phyloP scores from a whole-genome alignment of 192 early-diverging fungal species.

The Rhizoclosmatium sp. region DNA sequence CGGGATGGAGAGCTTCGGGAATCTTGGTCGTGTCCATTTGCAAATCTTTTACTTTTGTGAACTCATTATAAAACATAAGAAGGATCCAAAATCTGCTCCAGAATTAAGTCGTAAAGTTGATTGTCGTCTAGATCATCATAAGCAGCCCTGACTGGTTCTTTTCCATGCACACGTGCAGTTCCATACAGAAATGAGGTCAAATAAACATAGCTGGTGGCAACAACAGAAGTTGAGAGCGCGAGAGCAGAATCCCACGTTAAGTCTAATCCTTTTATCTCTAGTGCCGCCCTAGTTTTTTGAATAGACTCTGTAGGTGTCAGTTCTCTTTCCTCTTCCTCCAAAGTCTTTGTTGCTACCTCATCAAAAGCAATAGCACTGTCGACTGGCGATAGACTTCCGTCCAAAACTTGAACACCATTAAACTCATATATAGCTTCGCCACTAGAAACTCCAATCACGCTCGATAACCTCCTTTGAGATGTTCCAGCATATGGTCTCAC shows the following conservation, averaged over 20 bases:
- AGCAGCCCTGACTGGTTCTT: not conserved
- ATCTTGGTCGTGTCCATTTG: not conserved
- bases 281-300: not conserved
- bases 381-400: constrained; percentile 9
- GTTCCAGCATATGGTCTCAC: not conserved
- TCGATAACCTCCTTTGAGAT: not conserved
- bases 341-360: not conserved
- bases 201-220: not conserved
- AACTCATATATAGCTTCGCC: constrained; percentile 14
- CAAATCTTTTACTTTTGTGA: not conserved
- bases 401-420: constrained; percentile 8
- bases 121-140: constrained; percentile 21
- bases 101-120: constrained; percentile 4
- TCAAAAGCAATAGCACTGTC: constrained; percentile 24
- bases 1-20: not conserved
- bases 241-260: not conserved
- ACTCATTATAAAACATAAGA: not conserved
- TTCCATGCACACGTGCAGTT: not conserved
- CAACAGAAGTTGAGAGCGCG: not conserved
- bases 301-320: not conserved
- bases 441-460: not conserved
- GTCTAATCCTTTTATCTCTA: not conserved
- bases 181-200: constrained; percentile 2
- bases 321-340: not conserved
- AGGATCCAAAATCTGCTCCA: constrained; percentile 22